A percentile compares a stretch with the other conserved stretches of the same genome.
Conservation (phyloP, 163 green algal genomes). For the Chlamydomonas reinhardtii region DNA sequence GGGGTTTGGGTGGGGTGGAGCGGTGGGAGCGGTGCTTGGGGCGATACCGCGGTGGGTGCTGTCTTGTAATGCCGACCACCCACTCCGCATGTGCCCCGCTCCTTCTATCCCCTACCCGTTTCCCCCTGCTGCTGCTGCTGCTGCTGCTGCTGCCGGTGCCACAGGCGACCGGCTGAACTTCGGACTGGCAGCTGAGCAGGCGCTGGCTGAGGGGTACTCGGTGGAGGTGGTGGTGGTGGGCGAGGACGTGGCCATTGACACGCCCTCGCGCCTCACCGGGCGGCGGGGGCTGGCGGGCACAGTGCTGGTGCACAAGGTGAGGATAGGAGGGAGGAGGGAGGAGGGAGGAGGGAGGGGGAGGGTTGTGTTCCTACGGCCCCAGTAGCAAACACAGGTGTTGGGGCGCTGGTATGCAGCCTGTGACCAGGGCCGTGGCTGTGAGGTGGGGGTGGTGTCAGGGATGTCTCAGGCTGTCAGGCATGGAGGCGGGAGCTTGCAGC, state of each 20-base stretch:
- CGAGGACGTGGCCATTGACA: slow-evolving; percentile 88
- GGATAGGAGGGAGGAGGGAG: neutral
- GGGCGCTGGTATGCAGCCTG: too few species aligned
- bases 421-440: too few species aligned
- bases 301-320: slow-evolving; percentile 89
- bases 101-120: neutral
- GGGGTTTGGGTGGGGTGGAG: neutral
- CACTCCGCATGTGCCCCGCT: too few species aligned
- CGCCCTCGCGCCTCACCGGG: slow-evolving; percentile 64
- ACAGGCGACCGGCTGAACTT: slow-evolving; percentile 95
- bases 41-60: too few species aligned
- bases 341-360: neutral
- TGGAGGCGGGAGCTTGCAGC: too few species aligned
- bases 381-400: too few species aligned
- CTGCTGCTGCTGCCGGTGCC: too few species aligned
- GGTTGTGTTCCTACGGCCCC: neutral
- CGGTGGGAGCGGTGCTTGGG: neutral
- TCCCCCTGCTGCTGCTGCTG: too few species aligned
- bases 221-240: slow-evolving; percentile 91
- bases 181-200: slow-evolving; percentile 88
- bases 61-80: too few species aligned
- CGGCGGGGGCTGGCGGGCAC: slow-evolving; percentile 88
- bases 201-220: slow-evolving; percentile 78
- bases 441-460: too few species aligned
- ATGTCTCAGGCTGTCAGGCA: too few species aligned